Percentiles rank a stretch among this genome's conserved stretches.
Conservation (phyloP, 257 asterid genomes). For the Coffea eugenioides region DNA sequence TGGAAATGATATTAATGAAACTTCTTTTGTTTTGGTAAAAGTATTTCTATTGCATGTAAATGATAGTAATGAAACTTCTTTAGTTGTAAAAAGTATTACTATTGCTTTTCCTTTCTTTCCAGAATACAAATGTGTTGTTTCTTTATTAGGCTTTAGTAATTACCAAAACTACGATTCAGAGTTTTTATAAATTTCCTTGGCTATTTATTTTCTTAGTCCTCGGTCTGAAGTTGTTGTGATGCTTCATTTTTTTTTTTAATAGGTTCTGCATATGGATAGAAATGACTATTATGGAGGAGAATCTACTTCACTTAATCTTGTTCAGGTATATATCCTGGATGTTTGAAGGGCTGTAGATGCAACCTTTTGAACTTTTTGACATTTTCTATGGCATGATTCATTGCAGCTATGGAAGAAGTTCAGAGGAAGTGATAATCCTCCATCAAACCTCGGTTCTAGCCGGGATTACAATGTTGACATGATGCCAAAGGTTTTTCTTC, state of each 20-base stretch:
- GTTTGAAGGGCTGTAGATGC: not conserved
- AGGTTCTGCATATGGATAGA: conserved; percentile 49
- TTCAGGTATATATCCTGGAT: conserved; percentile 29
- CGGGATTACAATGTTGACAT: conserved; percentile 96
- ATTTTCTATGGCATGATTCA: not conserved
- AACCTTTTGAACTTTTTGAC: not conserved
- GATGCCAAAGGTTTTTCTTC: conserved; percentile 75
- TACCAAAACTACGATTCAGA: no score
- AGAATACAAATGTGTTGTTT: not conserved
- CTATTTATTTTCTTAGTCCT: not conserved
- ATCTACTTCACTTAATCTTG: conserved; percentile 42
- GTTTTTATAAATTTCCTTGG: not conserved
- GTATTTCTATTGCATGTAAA: no score
- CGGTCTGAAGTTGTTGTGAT: conserved; percentile 1
- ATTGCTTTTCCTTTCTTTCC: not conserved
- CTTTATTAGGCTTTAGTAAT: not conserved
- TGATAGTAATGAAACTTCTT: not conserved
- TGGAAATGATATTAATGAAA: not conserved
- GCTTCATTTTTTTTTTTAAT: not conserved
- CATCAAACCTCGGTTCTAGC: conserved; percentile 80
- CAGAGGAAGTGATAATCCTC: conserved; percentile 90
- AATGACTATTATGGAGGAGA: conserved; percentile 48
- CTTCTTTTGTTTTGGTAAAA: no score
- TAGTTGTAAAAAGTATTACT: not conserved
- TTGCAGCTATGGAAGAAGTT: conserved; percentile 79